Base-by-base conservation (phyloP, 2,329 filamentous ascomycete species). In the Nothophoma quercina region DNA sequence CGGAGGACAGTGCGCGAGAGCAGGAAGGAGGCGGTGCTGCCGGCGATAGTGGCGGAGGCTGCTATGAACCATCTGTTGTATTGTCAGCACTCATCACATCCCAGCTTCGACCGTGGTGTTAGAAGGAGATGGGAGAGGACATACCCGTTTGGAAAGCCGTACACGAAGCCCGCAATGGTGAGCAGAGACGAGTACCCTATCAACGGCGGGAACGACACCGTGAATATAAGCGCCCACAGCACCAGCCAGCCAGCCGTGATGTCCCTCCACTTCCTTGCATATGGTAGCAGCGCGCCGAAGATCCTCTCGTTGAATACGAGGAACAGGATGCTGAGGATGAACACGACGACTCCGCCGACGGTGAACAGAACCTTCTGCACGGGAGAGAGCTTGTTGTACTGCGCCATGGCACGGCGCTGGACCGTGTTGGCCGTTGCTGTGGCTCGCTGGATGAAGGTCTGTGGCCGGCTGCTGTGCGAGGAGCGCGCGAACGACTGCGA, bases 101-200 rank as follows among this genome's bases (percentile, higher is more conserved):
- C n/a, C n/a, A n/a, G n/a, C n/a, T n/a, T n/a, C n/a, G n/a, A n/a
- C n/a, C n/a, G n/a, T n/a, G n/a, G n/a, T n/a, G n/a, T n/a, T n/a
- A n/a, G n/a, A n/a, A n/a, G n/a, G n/a, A 12, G 18, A 19, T 23
- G 22, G 2, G 5, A 28, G 22, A 5, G 18, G 10, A 84, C 79
- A 80, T 85, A 95, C 77, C 86, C 86, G 67, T 86, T 85, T 51
- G 86, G 86, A 63, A 90, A 82, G 0, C 88, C 88, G 70, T 88
- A 90, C 13, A 91, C 83, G 65, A 89, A 90, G 0, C 88, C 88
- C 3, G 85, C 79, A 16, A 89, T 80, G 1, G 87, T 90, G 23
- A 89, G 79, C 64, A 88, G 87, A 1, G 88, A 90, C 56, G 88
- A 90, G 79, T 96, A 96, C 12, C 93, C 93, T 58, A 97, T 88